A percentile compares a stretch with the other conserved stretches of the same genome.
Conservation (phyloP, 441 rosid species). For the Biscutella laevigata region DNA sequence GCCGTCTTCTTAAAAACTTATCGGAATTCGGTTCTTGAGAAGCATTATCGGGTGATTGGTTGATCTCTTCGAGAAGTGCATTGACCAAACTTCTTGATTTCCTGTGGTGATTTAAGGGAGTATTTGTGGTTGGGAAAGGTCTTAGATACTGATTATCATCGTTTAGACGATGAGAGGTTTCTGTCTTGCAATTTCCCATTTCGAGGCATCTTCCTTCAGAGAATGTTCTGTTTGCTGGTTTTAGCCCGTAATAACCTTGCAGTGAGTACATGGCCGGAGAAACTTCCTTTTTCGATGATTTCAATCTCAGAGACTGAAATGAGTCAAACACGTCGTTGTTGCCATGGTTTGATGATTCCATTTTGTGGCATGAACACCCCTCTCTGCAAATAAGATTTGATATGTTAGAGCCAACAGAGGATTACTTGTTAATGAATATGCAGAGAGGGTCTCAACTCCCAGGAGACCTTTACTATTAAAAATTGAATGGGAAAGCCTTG, state of each 20-base stretch:
- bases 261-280: slow-evolving; percentile 56
- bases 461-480: not conserved
- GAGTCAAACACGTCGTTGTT: slow-evolving; percentile 41
- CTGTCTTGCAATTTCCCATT: slow-evolving; percentile 33
- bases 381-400: slow-evolving; percentile 35
- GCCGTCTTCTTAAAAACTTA: slow-evolving; percentile 48
- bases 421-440: not conserved
- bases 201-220: slow-evolving; percentile 37
- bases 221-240: slow-evolving; percentile 26
- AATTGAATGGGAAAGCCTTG: not conserved
- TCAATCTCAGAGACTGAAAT: slow-evolving; percentile 50
- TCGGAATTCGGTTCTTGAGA: slow-evolving; percentile 29
- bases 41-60: slow-evolving; percentile 25
- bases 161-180: slow-evolving; percentile 23
- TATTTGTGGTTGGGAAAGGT: slow-evolving; percentile 30
- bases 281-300: slow-evolving; percentile 39
- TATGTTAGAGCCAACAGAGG: slow-evolving; percentile 1
- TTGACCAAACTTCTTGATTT: slow-evolving; percentile 59
- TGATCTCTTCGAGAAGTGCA: slow-evolving; percentile 37
- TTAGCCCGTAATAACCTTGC: slow-evolving; percentile 57
- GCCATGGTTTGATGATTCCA: slow-evolving; percentile 16
- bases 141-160: slow-evolving; percentile 20
- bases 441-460: not conserved
- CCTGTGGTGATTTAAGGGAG: slow-evolving; percentile 39
- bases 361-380: slow-evolving; percentile 24